Base-by-base conservation (phyloP, 78 protist genomes). In the Dictyostelium discoideum region DNA sequence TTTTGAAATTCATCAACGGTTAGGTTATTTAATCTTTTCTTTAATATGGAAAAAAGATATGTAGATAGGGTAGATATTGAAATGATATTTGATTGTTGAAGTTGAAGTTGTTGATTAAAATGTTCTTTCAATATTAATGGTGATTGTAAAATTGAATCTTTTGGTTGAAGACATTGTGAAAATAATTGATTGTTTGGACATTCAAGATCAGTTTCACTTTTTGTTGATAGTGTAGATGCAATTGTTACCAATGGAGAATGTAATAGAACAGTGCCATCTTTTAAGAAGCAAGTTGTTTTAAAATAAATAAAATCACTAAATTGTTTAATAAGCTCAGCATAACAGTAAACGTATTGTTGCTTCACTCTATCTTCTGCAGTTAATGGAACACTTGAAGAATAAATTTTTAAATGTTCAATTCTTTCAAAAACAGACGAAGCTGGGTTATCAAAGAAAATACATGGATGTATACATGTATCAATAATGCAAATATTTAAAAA, bases 241-340 rank as follows among this genome's bases (percentile, higher is more conserved):
- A 42, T 6, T 20, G 50, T n/a, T 13, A 67, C 46, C n/a, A 20
- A 29, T 13, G 85, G 77, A 9, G 80, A 32, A n/a, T 39, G 10
- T n/a, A 78, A 42, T 29, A 87, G 1, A 40, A 87, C 29, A 0
- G 93, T 24, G 26, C 93, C 93, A 60, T 87, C 93, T 22, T 77
- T 63, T 1, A 60, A 11, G 29, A 87, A 42, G 18, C 44, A 65
- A 16, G 60, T 32, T 2, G 79, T 29, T 0, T 74, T 74, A 0
- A 5, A 10, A 42, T 44, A 39, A 3, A 24, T 0, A 0, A 18
- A 3, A 24, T 26, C 26, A 14, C 60, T 37, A 76, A 40, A 40
- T 10, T 46, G 39, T 9, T 39, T 6, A 10, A 50, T 57, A 1
- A 57, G 37, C 24, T 48, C 77, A 60, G 5, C 5, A 44, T 78